Evolutionary conservation across 306 rosid genomes (phyloP), one percentile per base, ranked within the genome.

Genomic region (Fragaria nilgerrensis): DNA sequence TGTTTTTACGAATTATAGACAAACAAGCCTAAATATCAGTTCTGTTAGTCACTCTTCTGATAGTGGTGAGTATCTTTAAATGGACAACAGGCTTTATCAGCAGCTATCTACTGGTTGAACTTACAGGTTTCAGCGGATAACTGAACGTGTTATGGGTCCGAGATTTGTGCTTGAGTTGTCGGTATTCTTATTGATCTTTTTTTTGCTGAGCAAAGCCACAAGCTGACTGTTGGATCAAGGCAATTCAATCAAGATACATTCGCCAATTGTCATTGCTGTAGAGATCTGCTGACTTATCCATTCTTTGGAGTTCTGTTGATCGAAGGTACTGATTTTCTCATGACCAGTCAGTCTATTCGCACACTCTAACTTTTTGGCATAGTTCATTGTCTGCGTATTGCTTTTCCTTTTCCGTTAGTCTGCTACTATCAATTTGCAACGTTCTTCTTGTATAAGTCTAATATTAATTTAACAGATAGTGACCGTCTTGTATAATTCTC

Each of bases 21-120:
- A 22, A 55, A 56, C 19, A 20, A 53, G 74, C 79, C 41, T 70
- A 48, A 73, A 65, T 68, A 23, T 45, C n/a, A 0, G 75, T 10
- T 81, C 82, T 29, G 50, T 79, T 72, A 32, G 44, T 78, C 71
- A n/a, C 49, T 78, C 36, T 79, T 83, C 90, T 80, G 91, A 86
- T 87, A 86, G 88, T 95, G 84, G 87, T 92, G 85, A 68, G 81
- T 89, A 88, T 89, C 86, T 85, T 81, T 80, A 78, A 89, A 87
- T 90, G 93, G 88, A 92, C 83, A 90, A 95, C 99, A 90, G 99
- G 99, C 96, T 95, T 92, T 91, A 88, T 77, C 91, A 90, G 97
- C 97, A 95, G 99, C 95, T 92, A 77, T 95, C 85, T 89, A 88
- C 99, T 92, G 97, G 97, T 95, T 85, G 85, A 81, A 85, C 90